Evolutionary conservation across 2,329 filamentous ascomycete genomes (phyloP).

Genomic region (Alternaria gaisen): DNA sequence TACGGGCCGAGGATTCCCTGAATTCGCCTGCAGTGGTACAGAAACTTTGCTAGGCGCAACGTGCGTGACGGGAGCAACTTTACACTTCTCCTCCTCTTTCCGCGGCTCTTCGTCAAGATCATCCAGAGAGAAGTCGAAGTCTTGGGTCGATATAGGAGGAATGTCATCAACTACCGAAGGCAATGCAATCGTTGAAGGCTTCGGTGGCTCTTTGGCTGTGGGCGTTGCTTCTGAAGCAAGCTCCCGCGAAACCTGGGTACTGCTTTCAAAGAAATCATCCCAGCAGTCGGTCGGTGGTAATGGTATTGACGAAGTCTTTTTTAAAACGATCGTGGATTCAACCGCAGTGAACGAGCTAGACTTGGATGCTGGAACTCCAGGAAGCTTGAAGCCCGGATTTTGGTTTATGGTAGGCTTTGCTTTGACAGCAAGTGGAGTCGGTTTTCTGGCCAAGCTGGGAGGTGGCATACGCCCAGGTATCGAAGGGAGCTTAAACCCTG

Average conservation of each 20-base stretch:
- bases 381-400: constrained; percentile 38
- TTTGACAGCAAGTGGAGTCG: not conserved
- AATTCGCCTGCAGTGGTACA: not conserved
- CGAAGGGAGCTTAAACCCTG: constrained; percentile 35
- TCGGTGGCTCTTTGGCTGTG: not conserved
- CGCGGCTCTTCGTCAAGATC: constrained; percentile 48
- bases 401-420: constrained; percentile 12
- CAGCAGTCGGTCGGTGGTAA: constrained; percentile 33
- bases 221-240: constrained; percentile 34
- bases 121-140: constrained; percentile 53
- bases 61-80: not conserved
- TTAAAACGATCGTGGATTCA: not conserved
- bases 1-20: not conserved
- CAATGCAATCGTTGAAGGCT: not conserved
- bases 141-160: constrained; percentile 50
- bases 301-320: not conserved
- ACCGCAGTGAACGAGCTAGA: not conserved
- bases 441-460: constrained; percentile 18
- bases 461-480: constrained; percentile 18
- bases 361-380: constrained; percentile 37
- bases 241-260: constrained; percentile 57
- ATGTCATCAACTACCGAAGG: constrained; percentile 7
- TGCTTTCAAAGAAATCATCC: constrained; percentile 56
- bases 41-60: not conserved
- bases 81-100: not conserved